Conservation (phyloP, 2,329 filamentous ascomycete species). For the Colletotrichum zoysiae region DNA sequence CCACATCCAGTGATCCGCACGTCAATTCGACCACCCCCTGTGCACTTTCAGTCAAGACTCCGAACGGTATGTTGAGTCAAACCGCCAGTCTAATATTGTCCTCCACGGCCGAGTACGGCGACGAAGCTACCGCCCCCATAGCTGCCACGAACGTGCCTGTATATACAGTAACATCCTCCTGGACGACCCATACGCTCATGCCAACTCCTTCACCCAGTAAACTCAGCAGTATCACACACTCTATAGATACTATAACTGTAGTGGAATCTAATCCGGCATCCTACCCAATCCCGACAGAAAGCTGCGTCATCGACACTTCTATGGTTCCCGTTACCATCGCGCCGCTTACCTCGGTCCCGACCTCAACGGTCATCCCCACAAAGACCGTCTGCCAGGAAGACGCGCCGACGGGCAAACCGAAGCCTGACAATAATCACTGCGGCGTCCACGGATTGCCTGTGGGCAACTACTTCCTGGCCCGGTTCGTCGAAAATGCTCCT, state of each 20-base stretch:
- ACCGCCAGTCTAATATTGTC: background rate
- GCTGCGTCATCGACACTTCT: conserved; percentile 51
- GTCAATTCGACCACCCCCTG: background rate
- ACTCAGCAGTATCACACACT: background rate
- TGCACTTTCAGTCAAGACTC: background rate
- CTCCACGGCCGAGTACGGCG: conserved; percentile 8
- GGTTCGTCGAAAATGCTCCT: conserved; percentile 52
- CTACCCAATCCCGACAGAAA: conserved; percentile 19
- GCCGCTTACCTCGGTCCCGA: conserved; percentile 45
- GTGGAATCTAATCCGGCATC: background rate
- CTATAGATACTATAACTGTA: conserved; percentile 30
- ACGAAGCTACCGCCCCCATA: background rate
- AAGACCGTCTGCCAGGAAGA: conserved; percentile 49
- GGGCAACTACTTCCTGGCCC: conserved; percentile 54
- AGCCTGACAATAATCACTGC: conserved; percentile 50
- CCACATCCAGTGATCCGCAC: background rate
- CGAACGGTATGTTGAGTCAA: background rate
- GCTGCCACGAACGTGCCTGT: background rate
- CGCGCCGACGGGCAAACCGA: conserved; percentile 49
- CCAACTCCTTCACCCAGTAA: conserved; percentile 20
- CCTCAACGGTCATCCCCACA: conserved; percentile 47
- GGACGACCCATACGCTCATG: conserved; percentile 19
- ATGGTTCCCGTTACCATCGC: conserved; percentile 49
- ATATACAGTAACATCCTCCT: background rate
- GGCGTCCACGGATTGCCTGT: conserved; percentile 53